Evolutionary conservation across 805 yeast genomes (phyloP), one percentile per base, ranked within the genome.

Genomic region (Phaffomyces opuntiae): DNA sequence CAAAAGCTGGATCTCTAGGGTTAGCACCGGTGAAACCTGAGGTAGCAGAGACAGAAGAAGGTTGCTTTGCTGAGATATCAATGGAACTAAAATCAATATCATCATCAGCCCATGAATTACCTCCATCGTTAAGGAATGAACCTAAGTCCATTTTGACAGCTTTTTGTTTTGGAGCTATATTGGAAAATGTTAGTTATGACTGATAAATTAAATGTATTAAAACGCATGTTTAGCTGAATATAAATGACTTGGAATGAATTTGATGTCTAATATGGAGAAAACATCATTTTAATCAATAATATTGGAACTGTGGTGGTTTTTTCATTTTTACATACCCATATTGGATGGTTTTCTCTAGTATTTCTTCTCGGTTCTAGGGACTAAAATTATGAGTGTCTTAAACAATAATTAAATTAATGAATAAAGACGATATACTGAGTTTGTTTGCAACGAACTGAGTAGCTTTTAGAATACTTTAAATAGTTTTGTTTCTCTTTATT

Each of bases 81-180:
- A 82, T 77, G 56, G 82, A 73, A 48, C 74, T 72, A 65, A 83
- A 72, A 67, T 85, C 93, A 53, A 86, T 80, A 51, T 82, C 93
- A 50, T 80, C 86, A 59, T 87, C 95, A 36, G 89, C 93, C 95
- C 96, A 87, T 31, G 88, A 80, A 43, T 82, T 78, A 42, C 79
- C 80, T 39, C 86, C 87, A 67, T 85, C 93, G 58, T 81, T 78
- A 63, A 87, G 76, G 75, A 89, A 89, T 66, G 90, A 80, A 63
- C 80, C 82, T 68, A 89, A 77, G 74, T 86, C 91, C 93, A 88
- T 85, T 70, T 81, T 87, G 53, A 75, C 74, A 48, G 71, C 74
- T 62, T 81, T 81, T 66, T 80, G 79, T 56, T 74, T 73, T 60
- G 83, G 83, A 56, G 78, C 78, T 81, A 35, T 17, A n/a, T n/a